phyloP scores from a whole-genome alignment of 2,329 filamentous ascomycete genomes.

The Pseudocercospora crystallina region DNA sequence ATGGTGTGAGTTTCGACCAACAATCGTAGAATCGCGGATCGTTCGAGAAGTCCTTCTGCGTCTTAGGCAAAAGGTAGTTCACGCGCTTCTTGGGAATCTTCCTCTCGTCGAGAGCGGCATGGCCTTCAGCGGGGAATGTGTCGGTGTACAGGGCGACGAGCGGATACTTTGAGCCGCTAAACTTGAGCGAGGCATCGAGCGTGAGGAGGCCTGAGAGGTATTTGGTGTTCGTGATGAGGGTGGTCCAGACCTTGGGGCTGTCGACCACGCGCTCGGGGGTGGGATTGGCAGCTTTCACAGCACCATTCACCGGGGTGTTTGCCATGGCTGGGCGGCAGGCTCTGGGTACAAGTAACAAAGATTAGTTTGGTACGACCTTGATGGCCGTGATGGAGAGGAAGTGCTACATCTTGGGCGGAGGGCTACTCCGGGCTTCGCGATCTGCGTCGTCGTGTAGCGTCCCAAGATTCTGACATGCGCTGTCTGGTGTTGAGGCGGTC shows the following conservation, averaged over 20 bases:
- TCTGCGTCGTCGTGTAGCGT: no score
- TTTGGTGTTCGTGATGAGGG: slow-evolving; percentile 77
- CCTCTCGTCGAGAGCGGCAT: slow-evolving; percentile 66
- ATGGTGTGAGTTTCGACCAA: slow-evolving; percentile 84
- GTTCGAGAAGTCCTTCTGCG: slow-evolving; percentile 66
- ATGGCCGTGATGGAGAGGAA: slow-evolving; percentile 4
- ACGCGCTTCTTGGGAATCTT: slow-evolving; percentile 69
- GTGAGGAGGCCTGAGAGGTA: slow-evolving; percentile 83
- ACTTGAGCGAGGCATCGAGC: slow-evolving; percentile 73
- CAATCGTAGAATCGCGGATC: slow-evolving; percentile 86
- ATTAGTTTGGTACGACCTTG: slow-evolving; percentile 12
- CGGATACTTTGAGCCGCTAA: slow-evolving; percentile 66
- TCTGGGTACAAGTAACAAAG: not conserved
- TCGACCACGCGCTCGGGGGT: slow-evolving; percentile 33
- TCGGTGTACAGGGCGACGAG: slow-evolving; percentile 82
- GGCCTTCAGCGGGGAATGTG: slow-evolving; percentile 67
- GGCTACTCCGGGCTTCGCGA: no score
- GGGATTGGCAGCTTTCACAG: slow-evolving; percentile 27
- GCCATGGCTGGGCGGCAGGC: slow-evolving; percentile 14
- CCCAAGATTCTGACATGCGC: no score
- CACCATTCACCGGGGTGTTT: slow-evolving; percentile 4
- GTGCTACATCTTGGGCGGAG: slow-evolving; percentile 6
- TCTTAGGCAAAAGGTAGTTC: slow-evolving; percentile 68
- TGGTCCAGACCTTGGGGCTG: slow-evolving; percentile 70
- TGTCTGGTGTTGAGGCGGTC: no score